Conservation (phyloP, 2,329 filamentous ascomycete species). For the Colletotrichum falcatum region DNA sequence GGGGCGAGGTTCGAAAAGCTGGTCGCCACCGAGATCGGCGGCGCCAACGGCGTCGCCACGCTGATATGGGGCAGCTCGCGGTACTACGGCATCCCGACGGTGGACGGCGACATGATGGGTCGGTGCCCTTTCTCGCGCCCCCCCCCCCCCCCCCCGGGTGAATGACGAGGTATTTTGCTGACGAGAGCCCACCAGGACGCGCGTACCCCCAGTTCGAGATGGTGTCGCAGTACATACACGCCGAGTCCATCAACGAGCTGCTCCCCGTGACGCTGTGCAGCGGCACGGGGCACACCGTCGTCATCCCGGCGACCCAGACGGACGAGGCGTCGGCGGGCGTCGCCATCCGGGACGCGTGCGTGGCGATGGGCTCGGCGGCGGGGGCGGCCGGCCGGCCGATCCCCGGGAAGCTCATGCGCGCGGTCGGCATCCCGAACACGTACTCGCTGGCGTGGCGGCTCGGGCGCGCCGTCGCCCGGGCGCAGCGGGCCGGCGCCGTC, state of each 20-base stretch:
- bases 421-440: slow-evolving; percentile 51
- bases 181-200: slow-evolving; percentile 38
- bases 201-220: slow-evolving; percentile 47
- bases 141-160: slow-evolving; percentile 27
- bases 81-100: slow-evolving; percentile 50
- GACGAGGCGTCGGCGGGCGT: slow-evolving; percentile 43
- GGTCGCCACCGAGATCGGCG: slow-evolving; percentile 58
- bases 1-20: slow-evolving; percentile 35
- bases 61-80: slow-evolving; percentile 53
- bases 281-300: slow-evolving; percentile 43
- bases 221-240: slow-evolving; percentile 48
- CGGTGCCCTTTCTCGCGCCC: slow-evolving; percentile 8
- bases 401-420: slow-evolving; percentile 48
- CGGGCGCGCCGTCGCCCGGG: slow-evolving; percentile 61
- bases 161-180: slow-evolving; percentile 42
- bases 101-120: slow-evolving; percentile 56
- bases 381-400: slow-evolving; percentile 50
- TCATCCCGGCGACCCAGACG: slow-evolving; percentile 42
- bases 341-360: slow-evolving; percentile 45
- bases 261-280: slow-evolving; percentile 45
- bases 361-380: slow-evolving; percentile 49
- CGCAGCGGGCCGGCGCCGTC: slow-evolving; percentile 56
- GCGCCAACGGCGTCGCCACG: slow-evolving; percentile 61
- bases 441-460: slow-evolving; percentile 57
- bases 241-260: slow-evolving; percentile 45